Percentiles rank a stretch among this genome's conserved stretches.
Evolutionary conservation across 2,329 filamentous ascomycete species (phyloP).

Genomic region (Neurospora sp.): DNA sequence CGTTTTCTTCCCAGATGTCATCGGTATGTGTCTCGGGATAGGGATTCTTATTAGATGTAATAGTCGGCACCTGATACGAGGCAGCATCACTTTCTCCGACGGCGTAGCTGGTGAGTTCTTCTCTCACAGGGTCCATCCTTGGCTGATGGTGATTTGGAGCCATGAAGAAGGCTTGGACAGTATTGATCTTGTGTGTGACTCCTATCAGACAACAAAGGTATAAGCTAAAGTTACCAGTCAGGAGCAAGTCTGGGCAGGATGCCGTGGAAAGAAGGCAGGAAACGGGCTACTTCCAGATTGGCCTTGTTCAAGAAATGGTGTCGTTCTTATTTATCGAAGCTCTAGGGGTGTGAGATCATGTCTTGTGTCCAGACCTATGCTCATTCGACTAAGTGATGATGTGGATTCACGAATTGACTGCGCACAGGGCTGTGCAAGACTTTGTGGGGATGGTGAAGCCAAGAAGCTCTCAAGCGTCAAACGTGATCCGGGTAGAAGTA

Average conservation of each 20-base stretch:
- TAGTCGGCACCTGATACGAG: neutral
- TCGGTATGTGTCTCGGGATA: neutral
- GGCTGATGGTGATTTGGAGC: neutral
- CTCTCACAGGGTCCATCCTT: neutral
- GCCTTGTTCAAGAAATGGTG: neutral
- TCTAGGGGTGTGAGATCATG: neutral
- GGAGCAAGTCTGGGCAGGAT: neutral
- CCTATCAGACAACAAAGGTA: neutral
- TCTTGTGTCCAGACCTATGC: neutral
- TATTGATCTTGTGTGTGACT: neutral
- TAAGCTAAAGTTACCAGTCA: neutral
- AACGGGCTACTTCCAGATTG: neutral
- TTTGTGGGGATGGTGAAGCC: neutral
- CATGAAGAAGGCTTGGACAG: neutral
- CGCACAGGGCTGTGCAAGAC: neutral
- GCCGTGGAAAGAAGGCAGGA: neutral
- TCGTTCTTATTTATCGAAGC: neutral
- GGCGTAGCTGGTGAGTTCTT: neutral
- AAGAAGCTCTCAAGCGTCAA: neutral
- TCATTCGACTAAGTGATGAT: neutral
- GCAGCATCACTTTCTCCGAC: neutral
- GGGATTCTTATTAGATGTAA: neutral
- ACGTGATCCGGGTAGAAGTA: neutral
- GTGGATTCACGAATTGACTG: neutral
- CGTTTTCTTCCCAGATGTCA: neutral